Percentiles rank a stretch among this genome's conserved stretches.
Conservation (phyloP, 208 protist species). For the Leishmania amazonensis region DNA sequence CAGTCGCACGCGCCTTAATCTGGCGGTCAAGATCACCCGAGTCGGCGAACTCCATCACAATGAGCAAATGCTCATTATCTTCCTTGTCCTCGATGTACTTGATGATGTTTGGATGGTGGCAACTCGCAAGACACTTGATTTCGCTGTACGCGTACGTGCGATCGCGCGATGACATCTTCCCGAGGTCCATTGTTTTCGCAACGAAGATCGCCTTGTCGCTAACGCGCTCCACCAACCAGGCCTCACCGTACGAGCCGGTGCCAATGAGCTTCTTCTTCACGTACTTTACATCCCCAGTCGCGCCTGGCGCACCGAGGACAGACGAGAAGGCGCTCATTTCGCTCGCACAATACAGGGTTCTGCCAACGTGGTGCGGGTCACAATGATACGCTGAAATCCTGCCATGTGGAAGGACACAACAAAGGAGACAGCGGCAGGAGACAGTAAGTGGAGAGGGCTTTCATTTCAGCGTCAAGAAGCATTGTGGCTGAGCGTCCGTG, state of each 20-base stretch:
- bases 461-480: neutral
- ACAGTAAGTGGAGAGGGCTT: too few relatives aligned
- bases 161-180: constrained; percentile 85
- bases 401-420: neutral
- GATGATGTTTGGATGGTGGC: constrained; percentile 88
- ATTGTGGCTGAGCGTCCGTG: neutral
- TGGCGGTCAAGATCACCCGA: constrained; percentile 85
- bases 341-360: neutral
- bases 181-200: constrained; percentile 83
- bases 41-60: constrained; percentile 91
- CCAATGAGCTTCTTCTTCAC: constrained; percentile 83
- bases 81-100: constrained; percentile 86
- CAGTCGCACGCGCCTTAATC: constrained; percentile 61
- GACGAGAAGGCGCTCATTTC: constrained; percentile 32
- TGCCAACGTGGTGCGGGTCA: neutral
- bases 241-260: constrained; percentile 86
- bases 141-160: constrained; percentile 85
- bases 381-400: neutral
- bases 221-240: constrained; percentile 72
- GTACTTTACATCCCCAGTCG: constrained; percentile 63
- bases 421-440: neutral
- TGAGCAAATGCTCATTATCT: constrained; percentile 78
- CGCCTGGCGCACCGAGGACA: constrained; percentile 49
- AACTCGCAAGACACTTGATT: constrained; percentile 86
- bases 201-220: constrained; percentile 74